Conservation (phyloP, 1,284 basidiomycete species). For the Puccinia coronata region DNA sequence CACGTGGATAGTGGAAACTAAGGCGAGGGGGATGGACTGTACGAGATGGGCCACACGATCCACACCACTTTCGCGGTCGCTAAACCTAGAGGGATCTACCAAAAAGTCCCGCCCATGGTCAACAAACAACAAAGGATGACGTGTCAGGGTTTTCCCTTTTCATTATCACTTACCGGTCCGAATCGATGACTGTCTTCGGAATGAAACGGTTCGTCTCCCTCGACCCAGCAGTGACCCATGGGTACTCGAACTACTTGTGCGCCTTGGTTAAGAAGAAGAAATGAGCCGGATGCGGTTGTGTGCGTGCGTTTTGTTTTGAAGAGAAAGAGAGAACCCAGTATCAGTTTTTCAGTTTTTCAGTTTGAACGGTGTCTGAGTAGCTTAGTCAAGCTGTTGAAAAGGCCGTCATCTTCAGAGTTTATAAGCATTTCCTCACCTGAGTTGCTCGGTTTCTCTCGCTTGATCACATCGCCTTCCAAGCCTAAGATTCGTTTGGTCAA, state of each 20-base stretch:
- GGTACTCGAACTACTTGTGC: conserved; percentile 49
- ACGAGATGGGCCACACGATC: conserved; percentile 29
- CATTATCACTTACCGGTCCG: conserved; percentile 60
- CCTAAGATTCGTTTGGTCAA: conserved; percentile 65
- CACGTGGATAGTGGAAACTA: too few species aligned
- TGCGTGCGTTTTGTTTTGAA: conserved; percentile 55
- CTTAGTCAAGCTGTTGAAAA: too few species aligned
- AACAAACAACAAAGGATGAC: conserved; percentile 12
- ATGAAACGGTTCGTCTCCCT: conserved; percentile 63
- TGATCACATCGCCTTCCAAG: conserved; percentile 63
- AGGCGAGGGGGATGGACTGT: neutral
- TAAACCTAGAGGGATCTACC: conserved; percentile 20
- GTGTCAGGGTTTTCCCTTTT: neutral
- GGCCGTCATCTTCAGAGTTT: too few species aligned
- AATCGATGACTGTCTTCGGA: conserved; percentile 62
- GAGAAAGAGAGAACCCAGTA: too few species aligned
- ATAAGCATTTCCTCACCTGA: too few species aligned
- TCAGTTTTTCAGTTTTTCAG: too few species aligned
- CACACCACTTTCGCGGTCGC: conserved; percentile 5
- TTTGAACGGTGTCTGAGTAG: too few species aligned
- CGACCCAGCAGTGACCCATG: conserved; percentile 62
- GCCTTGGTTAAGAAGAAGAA: neutral
- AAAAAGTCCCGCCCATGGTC: neutral
- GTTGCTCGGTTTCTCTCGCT: conserved; percentile 54
- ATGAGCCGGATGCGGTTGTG: conserved; percentile 8